Evolutionary conservation across 768 basidiomycete genomes (phyloP), one percentile per base, ranked within the genome.

Genomic region (Pleurotus cornucopiae): DNA sequence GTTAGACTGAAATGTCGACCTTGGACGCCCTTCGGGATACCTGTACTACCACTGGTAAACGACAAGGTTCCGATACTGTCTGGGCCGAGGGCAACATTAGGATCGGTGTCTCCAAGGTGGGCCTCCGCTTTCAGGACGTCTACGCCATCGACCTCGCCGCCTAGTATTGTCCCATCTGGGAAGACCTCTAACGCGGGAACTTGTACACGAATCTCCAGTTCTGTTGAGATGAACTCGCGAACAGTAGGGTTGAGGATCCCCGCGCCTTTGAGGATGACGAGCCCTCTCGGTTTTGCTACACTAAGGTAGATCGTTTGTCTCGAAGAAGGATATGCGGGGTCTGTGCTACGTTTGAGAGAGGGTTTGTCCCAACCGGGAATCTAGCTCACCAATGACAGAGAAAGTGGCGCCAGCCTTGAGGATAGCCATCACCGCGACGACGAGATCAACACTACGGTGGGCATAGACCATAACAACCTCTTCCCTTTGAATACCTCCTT

Each of bases 401-500:
- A 99, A 98, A 3, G 91, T 94, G 0, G 91, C 96, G 23, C 97
- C 97, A 2, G 90, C 92, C 72, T 98, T 98, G 60, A 98, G 79
- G 37, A 95, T 86, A 20, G 92, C 97, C 88, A 99, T 91, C 6
- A 98, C 94, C 4, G 96, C 95, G 2, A 98, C 90, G 2, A 97
- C 91, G 52, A 99, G 86, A 69, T 99, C 96, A 46, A 98, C 94
- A 62, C 91, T 93, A 34, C 97, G 84, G 64, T 97, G 87, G 2
- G 96, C 96, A 66, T 98, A 99, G 16, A 99, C 89, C 88, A 96
- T 98, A 53, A 98, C 94, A 16, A 98, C 94, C 60, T 99, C 97
- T 65, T 95, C 96, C 34, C 92, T 78, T 69, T 94, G 80, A 3
- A 99, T 74, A 5, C 97, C 97, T 12, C 83, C 84, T 61, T 86